A percentile compares a stretch with the other conserved stretches of the same genome.
Conservation (phyloP, 345 rosid genomes). For the Populus tremula region DNA sequence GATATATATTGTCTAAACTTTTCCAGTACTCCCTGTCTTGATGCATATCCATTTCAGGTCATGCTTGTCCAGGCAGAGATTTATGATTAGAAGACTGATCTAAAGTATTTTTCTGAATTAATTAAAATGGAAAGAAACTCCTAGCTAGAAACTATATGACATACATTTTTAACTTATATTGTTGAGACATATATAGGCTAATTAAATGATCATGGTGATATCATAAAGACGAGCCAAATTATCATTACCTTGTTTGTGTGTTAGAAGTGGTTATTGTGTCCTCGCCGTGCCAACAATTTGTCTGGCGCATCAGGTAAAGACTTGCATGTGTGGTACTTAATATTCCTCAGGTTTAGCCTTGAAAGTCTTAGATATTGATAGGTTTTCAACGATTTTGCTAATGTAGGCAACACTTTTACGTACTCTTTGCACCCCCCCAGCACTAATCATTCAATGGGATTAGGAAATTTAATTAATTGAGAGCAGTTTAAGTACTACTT, state of each 20-base stretch:
- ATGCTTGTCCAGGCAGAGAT: not conserved
- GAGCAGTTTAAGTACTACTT: too few species aligned
- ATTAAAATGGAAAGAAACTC: slow-evolving; percentile 15
- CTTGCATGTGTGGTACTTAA: too few species aligned
- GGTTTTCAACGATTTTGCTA: too few species aligned
- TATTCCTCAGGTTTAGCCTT: too few species aligned
- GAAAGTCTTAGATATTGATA: too few species aligned
- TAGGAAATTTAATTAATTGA: too few species aligned
- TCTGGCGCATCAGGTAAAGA: not conserved
- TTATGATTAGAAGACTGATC: not conserved
- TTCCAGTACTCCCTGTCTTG: not conserved
- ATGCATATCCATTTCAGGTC: not conserved
- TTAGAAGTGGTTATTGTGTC: not conserved
- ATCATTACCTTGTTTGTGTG: not conserved
- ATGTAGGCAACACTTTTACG: too few species aligned
- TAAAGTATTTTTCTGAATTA: slow-evolving; percentile 10
- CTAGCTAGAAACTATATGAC: not conserved
- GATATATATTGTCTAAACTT: too few species aligned
- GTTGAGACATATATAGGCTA: not conserved
- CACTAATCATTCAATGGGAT: too few species aligned
- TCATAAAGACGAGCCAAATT: too few species aligned
- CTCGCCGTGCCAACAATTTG: not conserved
- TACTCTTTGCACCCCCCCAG: too few species aligned
- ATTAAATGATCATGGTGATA: not conserved
- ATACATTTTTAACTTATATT: slow-evolving; percentile 22